phyloP scores from a whole-genome alignment of 108 stramenopile species.

The Skeletonema costatum region DNA sequence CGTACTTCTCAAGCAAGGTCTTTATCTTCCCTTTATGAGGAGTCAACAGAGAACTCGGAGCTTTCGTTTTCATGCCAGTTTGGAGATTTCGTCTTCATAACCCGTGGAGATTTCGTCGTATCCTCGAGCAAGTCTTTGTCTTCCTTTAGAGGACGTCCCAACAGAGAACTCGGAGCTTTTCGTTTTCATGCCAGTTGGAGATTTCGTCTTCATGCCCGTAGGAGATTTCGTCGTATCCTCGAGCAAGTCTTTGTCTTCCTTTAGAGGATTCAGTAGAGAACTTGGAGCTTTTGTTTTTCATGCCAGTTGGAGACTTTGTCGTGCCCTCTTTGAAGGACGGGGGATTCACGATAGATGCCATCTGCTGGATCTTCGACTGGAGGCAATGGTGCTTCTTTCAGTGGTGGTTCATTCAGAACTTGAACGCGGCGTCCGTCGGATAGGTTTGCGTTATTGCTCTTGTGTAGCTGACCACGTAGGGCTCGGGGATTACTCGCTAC shows the following conservation, averaged over 20 bases:
- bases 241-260: no score
- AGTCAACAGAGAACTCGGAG: background rate
- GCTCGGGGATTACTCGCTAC: background rate
- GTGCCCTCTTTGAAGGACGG: background rate
- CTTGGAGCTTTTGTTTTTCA: background rate
- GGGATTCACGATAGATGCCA: no score
- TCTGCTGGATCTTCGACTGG: no score
- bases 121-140: background rate
- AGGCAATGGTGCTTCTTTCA: background rate
- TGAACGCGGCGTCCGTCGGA: conserved; percentile 1
- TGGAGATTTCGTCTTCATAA: background rate
- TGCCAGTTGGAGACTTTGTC: background rate
- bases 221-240: background rate
- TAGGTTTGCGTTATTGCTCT: background rate
- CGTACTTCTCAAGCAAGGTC: background rate
- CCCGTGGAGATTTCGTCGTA: background rate
- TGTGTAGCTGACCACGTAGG: background rate
- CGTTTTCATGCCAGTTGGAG: background rate
- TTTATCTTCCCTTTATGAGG: background rate
- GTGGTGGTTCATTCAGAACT: background rate
- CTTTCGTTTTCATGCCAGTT: background rate
- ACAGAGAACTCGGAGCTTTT: background rate
- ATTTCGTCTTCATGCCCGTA: background rate
- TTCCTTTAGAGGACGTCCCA: background rate
- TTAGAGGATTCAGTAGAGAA: background rate